Conservation (phyloP, 1,284 basidiomycete species). For the Fomitopsis betulina region DNA sequence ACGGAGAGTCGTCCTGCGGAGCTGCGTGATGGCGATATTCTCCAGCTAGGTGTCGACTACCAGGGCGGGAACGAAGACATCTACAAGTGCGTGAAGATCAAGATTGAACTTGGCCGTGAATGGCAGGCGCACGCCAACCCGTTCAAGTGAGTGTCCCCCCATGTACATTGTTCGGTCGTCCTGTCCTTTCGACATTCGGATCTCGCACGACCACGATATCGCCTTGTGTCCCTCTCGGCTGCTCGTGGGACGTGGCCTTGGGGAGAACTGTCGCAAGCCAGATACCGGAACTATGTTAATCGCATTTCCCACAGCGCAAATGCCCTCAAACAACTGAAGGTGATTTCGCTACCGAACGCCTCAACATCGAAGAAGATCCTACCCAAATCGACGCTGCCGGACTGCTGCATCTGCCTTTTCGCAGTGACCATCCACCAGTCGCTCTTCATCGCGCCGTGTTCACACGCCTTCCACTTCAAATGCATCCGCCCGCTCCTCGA, state of each 20-base stretch:
- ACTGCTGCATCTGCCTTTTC: slow-evolving; percentile 96
- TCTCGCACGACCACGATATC: neutral
- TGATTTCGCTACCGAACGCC: slow-evolving; percentile 48
- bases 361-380: slow-evolving; percentile 28
- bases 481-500: slow-evolving; percentile 92
- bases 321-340: slow-evolving; percentile 78
- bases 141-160: slow-evolving; percentile 92
- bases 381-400: slow-evolving; percentile 62
- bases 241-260: neutral
- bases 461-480: slow-evolving; percentile 98
- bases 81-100: slow-evolving; percentile 97
- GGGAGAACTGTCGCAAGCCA: neutral
- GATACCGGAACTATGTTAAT: neutral
- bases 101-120: slow-evolving; percentile 85
- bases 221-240: neutral
- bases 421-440: slow-evolving; percentile 93
- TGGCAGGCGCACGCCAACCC: slow-evolving; percentile 89
- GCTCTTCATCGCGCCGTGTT: slow-evolving; percentile 95
- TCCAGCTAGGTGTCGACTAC: slow-evolving; percentile 97
- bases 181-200: slow-evolving; percentile 1
- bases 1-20: slow-evolving; percentile 76
- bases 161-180: too few species aligned
- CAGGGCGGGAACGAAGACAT: slow-evolving; percentile 98
- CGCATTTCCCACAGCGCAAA: slow-evolving; percentile 46
- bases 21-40: slow-evolving; percentile 90